These are phyloP conservation scores for Kodamaea sagamina DNA, from an alignment of 805 yeast species.

Conservation along the genomic window DNA sequence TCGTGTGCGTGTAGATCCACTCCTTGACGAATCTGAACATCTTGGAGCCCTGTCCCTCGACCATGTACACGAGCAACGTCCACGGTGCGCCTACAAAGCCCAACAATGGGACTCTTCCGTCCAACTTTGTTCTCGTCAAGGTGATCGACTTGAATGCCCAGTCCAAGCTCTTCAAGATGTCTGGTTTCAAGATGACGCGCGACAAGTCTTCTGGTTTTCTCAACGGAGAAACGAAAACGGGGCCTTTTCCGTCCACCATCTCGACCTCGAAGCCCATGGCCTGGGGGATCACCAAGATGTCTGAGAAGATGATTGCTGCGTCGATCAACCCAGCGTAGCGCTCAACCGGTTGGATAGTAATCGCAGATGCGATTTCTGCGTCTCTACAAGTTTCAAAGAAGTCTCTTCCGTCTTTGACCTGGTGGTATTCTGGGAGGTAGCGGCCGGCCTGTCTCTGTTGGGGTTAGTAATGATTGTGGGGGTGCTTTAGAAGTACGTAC, in stretches of 20 bases:
- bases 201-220: conserved; percentile 69
- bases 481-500: conserved; percentile 25
- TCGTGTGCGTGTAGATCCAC: conserved; percentile 84
- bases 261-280: conserved; percentile 96
- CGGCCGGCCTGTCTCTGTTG: conserved; percentile 92
- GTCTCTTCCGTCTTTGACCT: conserved; percentile 80
- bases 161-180: conserved; percentile 73
- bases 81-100: conserved; percentile 99
- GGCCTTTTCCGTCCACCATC: conserved; percentile 94
- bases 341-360: conserved; percentile 93
- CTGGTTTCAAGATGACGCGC: conserved; percentile 61
- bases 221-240: conserved; percentile 86
- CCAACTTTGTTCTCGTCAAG: conserved; percentile 78
- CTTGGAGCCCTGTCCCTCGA: conserved; percentile 95
- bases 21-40: conserved; percentile 88
- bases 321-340: conserved; percentile 88
- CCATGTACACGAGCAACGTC: conserved; percentile 95
- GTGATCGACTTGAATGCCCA: conserved; percentile 97
- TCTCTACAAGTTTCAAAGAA: conserved; percentile 95
- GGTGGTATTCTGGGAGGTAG: conserved; percentile 87
- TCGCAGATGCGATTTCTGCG: conserved; percentile 89
- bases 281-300: conserved; percentile 94
- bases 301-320: conserved; percentile 96
- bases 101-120: conserved; percentile 89
- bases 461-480: conserved; percentile 15